Base-by-base conservation (phyloP, 2,329 filamentous ascomycete species). In the Alternaria rosae region DNA sequence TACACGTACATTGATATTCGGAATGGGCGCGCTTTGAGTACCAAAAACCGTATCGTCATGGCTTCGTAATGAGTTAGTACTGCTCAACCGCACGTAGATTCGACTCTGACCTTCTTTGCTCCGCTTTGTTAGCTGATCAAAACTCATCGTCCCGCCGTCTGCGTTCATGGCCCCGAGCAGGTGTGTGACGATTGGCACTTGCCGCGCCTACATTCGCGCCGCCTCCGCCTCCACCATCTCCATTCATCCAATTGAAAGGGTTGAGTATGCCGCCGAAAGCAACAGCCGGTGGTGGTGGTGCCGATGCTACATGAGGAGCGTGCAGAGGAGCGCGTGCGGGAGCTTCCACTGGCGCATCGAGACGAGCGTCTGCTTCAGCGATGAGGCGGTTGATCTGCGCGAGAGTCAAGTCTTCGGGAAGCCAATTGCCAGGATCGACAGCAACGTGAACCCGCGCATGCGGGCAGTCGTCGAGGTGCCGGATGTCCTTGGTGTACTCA, bases 371-470 rank as follows among this genome's bases (percentile, higher is more conserved):
- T 3, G 61, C 61, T 10, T 35, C 45, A 5, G 42, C 41, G 23
- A 69, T 62, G 11, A 61, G 13, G 5, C 21, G 25, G 43, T 62
- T 62, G 12, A 69, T 12, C 47, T 69, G 64, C 1, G 21, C 41
- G 7, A 47, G 21, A 9, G 35, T 59, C n/a, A 66, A 12, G 15
- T 61, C 43, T 7, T 58, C 55, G 9, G 26, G 13, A 35, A 51
- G 53, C 47, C 63, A 72, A 26, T 69, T 71, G 1, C 38, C 53
- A 2, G 54, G 43, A 17, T 73, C 66, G 8, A 41, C 17, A n/a
- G 62, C 67, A 30, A 71, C 61, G n/a, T 62, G 50, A n/a, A 25
- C 45, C 4, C 45, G 50, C 5, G 57, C 54, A 17, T 68, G 59
- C 5, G 54, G 35, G 35, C 71, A 73, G 26, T 38, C 41, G 2